phyloP scores from a whole-genome alignment of 805 yeast species.

The Barnettozyma californica region DNA sequence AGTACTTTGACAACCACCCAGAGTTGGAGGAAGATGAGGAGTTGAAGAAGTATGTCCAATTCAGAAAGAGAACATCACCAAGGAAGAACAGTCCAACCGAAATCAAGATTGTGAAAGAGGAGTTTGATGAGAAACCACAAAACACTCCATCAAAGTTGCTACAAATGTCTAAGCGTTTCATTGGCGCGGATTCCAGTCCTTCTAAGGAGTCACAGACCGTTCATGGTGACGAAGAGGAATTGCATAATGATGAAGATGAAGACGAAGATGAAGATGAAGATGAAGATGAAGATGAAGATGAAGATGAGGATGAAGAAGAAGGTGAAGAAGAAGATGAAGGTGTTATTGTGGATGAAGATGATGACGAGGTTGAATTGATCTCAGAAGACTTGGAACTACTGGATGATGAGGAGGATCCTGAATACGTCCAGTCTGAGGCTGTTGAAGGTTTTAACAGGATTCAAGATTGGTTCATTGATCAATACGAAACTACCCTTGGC shows the following conservation, averaged over 20 bases:
- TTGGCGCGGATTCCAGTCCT: conserved; percentile 19
- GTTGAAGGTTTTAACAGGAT: conserved; percentile 10
- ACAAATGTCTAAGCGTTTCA: conserved; percentile 17
- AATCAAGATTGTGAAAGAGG: conserved; percentile 8
- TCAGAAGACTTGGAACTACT: conserved; percentile 6
- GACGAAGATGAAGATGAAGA: conserved; percentile 9
- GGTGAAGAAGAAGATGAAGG: conserved; percentile 7
- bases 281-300: conserved; percentile 9
- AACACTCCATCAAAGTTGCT: conserved; percentile 22
- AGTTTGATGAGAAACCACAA: conserved; percentile 5
- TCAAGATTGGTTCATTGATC: conserved; percentile 21
- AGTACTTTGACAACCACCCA: conserved; percentile 27
- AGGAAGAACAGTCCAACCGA: conserved; percentile 14
- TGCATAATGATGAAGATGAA: conserved; percentile 9
- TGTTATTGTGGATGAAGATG: conserved; percentile 13
- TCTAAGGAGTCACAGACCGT: conserved; percentile 11
- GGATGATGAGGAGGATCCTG: conserved; percentile 15
- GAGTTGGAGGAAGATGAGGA: conserved; percentile 23
- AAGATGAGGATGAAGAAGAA: conserved; percentile 11
- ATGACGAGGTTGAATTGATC: conserved; percentile 7
- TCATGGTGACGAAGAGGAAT: conserved; percentile 2
- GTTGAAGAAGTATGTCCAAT: conserved; percentile 23
- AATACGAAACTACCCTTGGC: conserved; percentile 20
- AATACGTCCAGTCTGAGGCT: conserved; percentile 10
- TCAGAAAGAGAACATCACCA: conserved; percentile 26